Base-by-base conservation (phyloP, 768 basidiomycete species). In the Mycena belliarum region DNA sequence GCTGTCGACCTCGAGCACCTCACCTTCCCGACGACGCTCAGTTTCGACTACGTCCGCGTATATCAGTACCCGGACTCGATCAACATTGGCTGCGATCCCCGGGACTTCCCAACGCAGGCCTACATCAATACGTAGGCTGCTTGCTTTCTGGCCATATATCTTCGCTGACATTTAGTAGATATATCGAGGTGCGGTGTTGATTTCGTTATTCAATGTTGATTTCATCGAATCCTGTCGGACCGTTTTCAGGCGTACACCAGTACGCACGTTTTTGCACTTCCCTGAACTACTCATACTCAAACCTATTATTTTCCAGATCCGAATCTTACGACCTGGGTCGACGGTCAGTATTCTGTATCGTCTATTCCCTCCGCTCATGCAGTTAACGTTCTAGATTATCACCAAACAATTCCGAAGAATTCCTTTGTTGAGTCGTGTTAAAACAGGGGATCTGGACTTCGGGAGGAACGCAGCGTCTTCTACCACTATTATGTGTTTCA, bases 21-120 rank as follows among this genome's bases (percentile, higher is more conserved):
- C 21, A 70, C 67, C 23, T 86, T 85, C 66, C 82, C 84, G 6
- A 70, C 68, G 5, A 53, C 55, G 25, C 78, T 89, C 82, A 72
- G 67, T 48, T 73, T 89, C 51, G 87, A 91, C 65, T 90, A 85
- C 68, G 78, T 91, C 49, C 81, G 89, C 37, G 85, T 91, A 10
- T 91, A 89, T 68, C 89, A 89, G 68, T 79, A 80, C 21, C 70
- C 74, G 56, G 70, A 76, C 47, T 61, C 72, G 42, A 70, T 74
- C 43, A 88, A 87, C 66, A 72, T 87, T 28, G 88, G 88, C 18
- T 89, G 88, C 67, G 81, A 85, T 63, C 88, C 88, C 18, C 60
- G 68, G 37, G 76, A 81, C 42, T 81, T 73, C 64, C 88, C 89
- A 3, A 91, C 89, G 0, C 72, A 75, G 38, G 71, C 73, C 20